Evolutionary conservation across 2,329 filamentous ascomycete species (phyloP).

Genomic region (Fusarium sp.): DNA sequence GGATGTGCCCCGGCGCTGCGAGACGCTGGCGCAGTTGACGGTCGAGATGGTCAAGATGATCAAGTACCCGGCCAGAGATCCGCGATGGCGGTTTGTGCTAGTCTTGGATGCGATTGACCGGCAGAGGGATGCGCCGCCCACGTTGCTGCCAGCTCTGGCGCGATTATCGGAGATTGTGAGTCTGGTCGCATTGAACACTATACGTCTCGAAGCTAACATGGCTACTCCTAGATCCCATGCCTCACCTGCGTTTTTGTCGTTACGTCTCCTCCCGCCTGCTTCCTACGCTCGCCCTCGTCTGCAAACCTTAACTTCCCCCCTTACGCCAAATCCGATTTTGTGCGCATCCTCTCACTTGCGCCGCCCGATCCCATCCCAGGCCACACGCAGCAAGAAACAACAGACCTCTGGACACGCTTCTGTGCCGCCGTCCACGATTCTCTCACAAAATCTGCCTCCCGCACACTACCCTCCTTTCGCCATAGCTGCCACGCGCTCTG

Average conservation of each 20-base stretch:
- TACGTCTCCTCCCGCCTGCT: conserved; percentile 77
- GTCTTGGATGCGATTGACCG: conserved; percentile 91
- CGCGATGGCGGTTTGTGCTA: conserved; percentile 77
- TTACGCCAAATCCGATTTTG: conserved; percentile 85
- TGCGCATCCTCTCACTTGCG: conserved; percentile 79
- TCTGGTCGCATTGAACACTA: conserved; percentile 24
- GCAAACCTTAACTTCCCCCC: conserved; percentile 87
- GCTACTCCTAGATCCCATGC: conserved; percentile 76
- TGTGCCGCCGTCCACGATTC: conserved; percentile 89
- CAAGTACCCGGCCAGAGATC: conserved; percentile 57
- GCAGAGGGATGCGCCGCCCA: conserved; percentile 84
- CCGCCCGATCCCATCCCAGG: conserved; percentile 63
- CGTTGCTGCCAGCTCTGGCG: conserved; percentile 84
- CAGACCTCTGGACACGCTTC: conserved; percentile 85
- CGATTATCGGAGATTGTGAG: conserved; percentile 85
- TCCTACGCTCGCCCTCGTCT: conserved; percentile 78
- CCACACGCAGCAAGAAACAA: conserved; percentile 69
- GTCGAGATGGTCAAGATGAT: conserved; percentile 80
- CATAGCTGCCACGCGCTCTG: conserved; percentile 83
- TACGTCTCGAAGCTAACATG: conserved; percentile 5
- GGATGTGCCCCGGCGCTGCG: conserved; percentile 75
- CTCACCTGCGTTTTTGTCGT: conserved; percentile 85
- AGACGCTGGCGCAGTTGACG: conserved; percentile 83
- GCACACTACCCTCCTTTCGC: conserved; percentile 82
- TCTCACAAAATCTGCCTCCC: conserved; percentile 83